A percentile compares a stretch with the other conserved stretches of the same genome.
Evolutionary conservation across 1,284 basidiomycete species (phyloP).

Genomic region (Tilletia caries): DNA sequence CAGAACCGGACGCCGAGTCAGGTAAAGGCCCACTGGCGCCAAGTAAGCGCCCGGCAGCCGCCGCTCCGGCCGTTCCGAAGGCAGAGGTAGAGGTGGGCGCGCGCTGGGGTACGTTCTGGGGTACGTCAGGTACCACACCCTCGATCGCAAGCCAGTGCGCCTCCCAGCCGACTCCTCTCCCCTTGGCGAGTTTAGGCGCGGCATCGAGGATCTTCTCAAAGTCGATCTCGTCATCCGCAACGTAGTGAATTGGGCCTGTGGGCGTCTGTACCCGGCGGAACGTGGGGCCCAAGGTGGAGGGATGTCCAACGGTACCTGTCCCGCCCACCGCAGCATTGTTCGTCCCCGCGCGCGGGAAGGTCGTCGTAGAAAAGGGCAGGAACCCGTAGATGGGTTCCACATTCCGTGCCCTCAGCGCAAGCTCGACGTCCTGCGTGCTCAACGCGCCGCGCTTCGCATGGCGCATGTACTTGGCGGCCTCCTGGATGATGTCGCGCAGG

Average conservation of each 20-base stretch:
- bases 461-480: constrained; percentile 93
- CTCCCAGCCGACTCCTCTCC: constrained; percentile 51
- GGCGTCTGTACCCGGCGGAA: constrained; percentile 54
- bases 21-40: constrained; percentile 5
- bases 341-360: neutral
- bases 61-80: neutral
- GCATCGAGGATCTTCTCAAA: constrained; percentile 63
- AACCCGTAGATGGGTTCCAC: constrained; percentile 64
- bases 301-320: constrained; percentile 3
- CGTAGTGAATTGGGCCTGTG: constrained; percentile 69
- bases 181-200: constrained; percentile 41
- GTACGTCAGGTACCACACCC: constrained; percentile 91
- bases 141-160: constrained; percentile 95
- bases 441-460: constrained; percentile 83
- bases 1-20: constrained; percentile 44
- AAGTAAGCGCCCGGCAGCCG: neutral
- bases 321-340: constrained; percentile 19
- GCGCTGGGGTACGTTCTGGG: constrained; percentile 66
- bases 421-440: constrained; percentile 84
- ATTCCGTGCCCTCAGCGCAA: constrained; percentile 86
- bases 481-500: constrained; percentile 89
- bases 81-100: constrained; percentile 61
- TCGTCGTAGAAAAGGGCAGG: constrained; percentile 26
- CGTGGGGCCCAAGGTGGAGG: constrained; percentile 27
- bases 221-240: constrained; percentile 96